Evolutionary conservation across 495 filamentous ascomycete genomes (phyloP).

Genomic region (Penicillium dipodomyicola): DNA sequence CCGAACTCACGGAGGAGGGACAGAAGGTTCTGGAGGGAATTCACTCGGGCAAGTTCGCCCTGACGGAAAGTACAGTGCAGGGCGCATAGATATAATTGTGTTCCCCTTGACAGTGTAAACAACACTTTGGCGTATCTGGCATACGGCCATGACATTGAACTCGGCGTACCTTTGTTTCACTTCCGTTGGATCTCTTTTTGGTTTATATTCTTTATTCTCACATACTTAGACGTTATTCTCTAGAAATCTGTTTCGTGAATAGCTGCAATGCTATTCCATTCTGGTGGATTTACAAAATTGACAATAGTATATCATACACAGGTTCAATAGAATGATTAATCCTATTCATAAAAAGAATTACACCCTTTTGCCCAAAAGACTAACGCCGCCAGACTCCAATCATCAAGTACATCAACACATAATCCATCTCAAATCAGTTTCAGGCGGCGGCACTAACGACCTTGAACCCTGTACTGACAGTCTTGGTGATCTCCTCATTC

Average conservation of each 20-base stretch:
- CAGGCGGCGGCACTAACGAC: conserved; percentile 68
- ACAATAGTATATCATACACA: conserved; percentile 1
- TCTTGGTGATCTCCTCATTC: conserved; percentile 93
- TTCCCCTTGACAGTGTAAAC: conserved; percentile 14
- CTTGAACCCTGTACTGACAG: conserved; percentile 78
- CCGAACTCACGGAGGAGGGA: conserved; percentile 77
- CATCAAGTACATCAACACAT: conserved; percentile 22
- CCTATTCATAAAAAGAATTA: conserved; percentile 1
- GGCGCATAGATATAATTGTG: conserved; percentile 37
- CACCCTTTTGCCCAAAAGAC: not conserved
- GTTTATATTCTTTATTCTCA: conserved; percentile 5
- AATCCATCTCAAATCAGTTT: conserved; percentile 11
- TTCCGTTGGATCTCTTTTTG: not conserved
- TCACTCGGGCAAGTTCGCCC: conserved; percentile 57
- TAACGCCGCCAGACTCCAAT: conserved; percentile 13
- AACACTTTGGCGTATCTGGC: conserved; percentile 32
- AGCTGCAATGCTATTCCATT: conserved; percentile 3
- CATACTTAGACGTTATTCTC: conserved; percentile 23
- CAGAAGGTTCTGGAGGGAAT: conserved; percentile 65
- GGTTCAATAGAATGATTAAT: conserved; percentile 1
- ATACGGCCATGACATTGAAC: conserved; percentile 23
- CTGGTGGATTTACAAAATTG: not conserved
- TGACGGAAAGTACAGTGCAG: conserved; percentile 47
- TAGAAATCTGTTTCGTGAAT: conserved; percentile 19
- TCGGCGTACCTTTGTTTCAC: conserved; percentile 16